Evolutionary conservation across 2,329 filamentous ascomycete species (phyloP).

Genomic region (Arthrinium phaeospermum): DNA sequence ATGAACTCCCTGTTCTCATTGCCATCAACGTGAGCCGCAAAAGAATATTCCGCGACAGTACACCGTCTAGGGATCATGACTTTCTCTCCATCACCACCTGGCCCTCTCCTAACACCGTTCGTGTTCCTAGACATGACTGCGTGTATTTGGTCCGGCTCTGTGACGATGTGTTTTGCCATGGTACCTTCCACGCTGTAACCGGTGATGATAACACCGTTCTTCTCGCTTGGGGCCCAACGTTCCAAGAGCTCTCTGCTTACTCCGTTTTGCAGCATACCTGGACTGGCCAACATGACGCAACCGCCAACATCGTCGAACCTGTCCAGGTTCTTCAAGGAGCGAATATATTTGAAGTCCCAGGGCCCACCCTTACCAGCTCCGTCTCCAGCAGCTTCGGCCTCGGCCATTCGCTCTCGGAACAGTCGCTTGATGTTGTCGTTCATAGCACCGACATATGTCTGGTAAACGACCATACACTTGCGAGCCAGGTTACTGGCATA

Average conservation of each 20-base stretch:
- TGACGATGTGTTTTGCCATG: slow-evolving; percentile 95
- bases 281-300: slow-evolving; percentile 96
- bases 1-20: slow-evolving; percentile 97
- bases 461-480: slow-evolving; percentile 98
- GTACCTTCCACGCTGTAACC: slow-evolving; percentile 98
- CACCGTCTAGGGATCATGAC: slow-evolving; percentile 91
- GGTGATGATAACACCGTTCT: slow-evolving; percentile 98
- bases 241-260: slow-evolving; percentile 92
- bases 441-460: slow-evolving; percentile 98
- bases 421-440: slow-evolving; percentile 98
- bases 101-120: slow-evolving; percentile 66
- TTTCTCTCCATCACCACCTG: slow-evolving; percentile 77
- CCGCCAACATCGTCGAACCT: slow-evolving; percentile 94
- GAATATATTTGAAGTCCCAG: slow-evolving; percentile 96
- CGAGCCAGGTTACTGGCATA: slow-evolving; percentile 94
- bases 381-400: slow-evolving; percentile 82
- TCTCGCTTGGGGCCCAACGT: slow-evolving; percentile 93
- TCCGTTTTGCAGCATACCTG: slow-evolving; percentile 97
- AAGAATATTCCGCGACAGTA: slow-evolving; percentile 92
- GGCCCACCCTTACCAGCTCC: slow-evolving; percentile 79
- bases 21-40: slow-evolving; percentile 95
- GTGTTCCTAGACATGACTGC: slow-evolving; percentile 84
- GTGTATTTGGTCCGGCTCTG: slow-evolving; percentile 92
- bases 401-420: slow-evolving; percentile 91
- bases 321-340: slow-evolving; percentile 89